A percentile compares a stretch with the other conserved stretches of the same genome.
phyloP scores from a whole-genome alignment of 768 basidiomycete species.

The Boletus subcaerulescens region DNA sequence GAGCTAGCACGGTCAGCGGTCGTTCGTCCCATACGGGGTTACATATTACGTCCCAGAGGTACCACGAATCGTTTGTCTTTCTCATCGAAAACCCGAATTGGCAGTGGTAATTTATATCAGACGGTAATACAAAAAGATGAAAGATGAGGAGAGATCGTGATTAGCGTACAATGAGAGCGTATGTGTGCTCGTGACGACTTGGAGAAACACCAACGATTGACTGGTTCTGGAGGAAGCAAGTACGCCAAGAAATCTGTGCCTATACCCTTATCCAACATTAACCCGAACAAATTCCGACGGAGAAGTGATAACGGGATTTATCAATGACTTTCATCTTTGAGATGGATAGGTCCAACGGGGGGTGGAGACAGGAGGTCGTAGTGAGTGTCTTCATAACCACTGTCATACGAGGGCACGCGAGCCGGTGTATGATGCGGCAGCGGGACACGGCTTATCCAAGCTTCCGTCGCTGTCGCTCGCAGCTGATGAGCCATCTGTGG shows the following conservation, averaged over 20 bases:
- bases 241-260: neutral
- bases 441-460: constrained; percentile 49
- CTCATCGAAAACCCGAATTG: neutral
- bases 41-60: too few relatives aligned
- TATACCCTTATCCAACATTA: neutral
- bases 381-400: neutral
- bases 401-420: neutral
- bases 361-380: neutral
- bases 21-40: too few relatives aligned
- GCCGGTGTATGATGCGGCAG: neutral
- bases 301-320: neutral
- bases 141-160: neutral
- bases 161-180: constrained; percentile 10
- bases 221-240: neutral
- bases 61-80: too few relatives aligned
- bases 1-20: too few relatives aligned
- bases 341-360: constrained; percentile 22
- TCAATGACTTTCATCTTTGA: constrained; percentile 13
- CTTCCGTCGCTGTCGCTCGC: constrained; percentile 57
- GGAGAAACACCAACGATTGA: too few relatives aligned
- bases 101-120: constrained; percentile 1
- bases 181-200: neutral
- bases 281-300: neutral
- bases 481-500: constrained; percentile 48
- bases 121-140: constrained; percentile 6